Conservation (phyloP, 495 filamentous ascomycete genomes). For the Achaetomiella virescens region DNA sequence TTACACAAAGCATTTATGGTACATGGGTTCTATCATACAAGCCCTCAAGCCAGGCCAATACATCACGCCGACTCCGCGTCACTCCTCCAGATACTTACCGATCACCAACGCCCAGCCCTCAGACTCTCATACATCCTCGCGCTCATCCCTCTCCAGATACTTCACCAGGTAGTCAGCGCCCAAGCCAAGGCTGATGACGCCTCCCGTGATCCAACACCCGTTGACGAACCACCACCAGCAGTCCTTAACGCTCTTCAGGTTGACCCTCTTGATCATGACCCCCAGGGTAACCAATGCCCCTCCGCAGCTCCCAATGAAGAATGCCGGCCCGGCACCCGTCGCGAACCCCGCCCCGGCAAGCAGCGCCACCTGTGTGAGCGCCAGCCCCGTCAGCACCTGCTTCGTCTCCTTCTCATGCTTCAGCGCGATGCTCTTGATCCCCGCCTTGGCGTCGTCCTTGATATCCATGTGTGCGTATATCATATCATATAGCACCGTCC, state of each 20-base stretch:
- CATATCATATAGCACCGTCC: slow-evolving; percentile 97
- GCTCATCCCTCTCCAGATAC: slow-evolving; percentile 27
- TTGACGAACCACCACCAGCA: slow-evolving; percentile 97
- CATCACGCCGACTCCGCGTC: slow-evolving; percentile 19
- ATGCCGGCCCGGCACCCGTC: slow-evolving; percentile 72
- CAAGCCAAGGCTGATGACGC: slow-evolving; percentile 45
- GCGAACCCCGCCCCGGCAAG: slow-evolving; percentile 70
- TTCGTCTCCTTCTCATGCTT: slow-evolving; percentile 87
- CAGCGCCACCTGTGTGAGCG: slow-evolving; percentile 68
- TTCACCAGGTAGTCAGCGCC: slow-evolving; percentile 44
- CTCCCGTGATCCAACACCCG: slow-evolving; percentile 52
- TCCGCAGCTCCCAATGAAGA: slow-evolving; percentile 79
- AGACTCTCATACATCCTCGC: background rate
- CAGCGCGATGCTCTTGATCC: slow-evolving; percentile 92
- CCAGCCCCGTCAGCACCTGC: slow-evolving; percentile 69
- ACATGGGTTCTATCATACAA: slow-evolving; percentile 8
- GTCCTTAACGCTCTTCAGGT: slow-evolving; percentile 71
- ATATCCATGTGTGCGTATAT: slow-evolving; percentile 99
- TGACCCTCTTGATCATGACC: slow-evolving; percentile 84
- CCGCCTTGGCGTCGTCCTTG: slow-evolving; percentile 83
- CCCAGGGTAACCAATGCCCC: slow-evolving; percentile 69
- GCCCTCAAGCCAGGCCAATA: background rate
- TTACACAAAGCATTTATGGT: slow-evolving; percentile 1
- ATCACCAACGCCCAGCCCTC: too few species aligned
- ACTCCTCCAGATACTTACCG: background rate